Conservation (phyloP, 2,329 filamentous ascomycete genomes). For the Arachnopeziza araneosa region DNA sequence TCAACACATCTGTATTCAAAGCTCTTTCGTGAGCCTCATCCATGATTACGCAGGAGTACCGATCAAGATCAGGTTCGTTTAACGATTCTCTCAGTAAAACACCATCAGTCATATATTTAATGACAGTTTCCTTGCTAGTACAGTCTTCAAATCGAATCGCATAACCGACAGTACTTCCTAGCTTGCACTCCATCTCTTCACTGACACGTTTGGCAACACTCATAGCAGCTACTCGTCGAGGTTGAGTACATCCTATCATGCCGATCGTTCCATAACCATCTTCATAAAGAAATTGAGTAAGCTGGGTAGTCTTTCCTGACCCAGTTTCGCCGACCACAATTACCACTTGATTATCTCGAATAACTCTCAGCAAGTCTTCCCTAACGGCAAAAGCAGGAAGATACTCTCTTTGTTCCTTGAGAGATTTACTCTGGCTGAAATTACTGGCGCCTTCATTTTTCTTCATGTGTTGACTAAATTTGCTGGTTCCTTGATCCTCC, state of each 20-base stretch:
- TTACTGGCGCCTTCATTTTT: conserved; percentile 79
- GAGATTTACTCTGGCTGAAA: conserved; percentile 87
- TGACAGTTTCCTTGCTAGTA: conserved; percentile 88
- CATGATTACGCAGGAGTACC: conserved; percentile 99
- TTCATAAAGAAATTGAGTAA: conserved; percentile 94
- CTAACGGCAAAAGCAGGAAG: conserved; percentile 93
- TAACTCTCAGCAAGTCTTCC: conserved; percentile 85
- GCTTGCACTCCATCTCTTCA: conserved; percentile 93
- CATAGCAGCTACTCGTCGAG: conserved; percentile 95
- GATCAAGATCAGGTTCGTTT: conserved; percentile 86
- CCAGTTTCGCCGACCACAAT: conserved; percentile 97
- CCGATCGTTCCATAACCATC: conserved; percentile 85
- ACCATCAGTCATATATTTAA: conserved; percentile 99
- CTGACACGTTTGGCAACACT: conserved; percentile 97
- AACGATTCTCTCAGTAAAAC: conserved; percentile 89
- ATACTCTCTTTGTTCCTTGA: conserved; percentile 87
- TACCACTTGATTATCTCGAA: conserved; percentile 93
- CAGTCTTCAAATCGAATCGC: conserved; percentile 98
- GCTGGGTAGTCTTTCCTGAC: conserved; percentile 93
- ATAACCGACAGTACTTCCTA: conserved; percentile 87
- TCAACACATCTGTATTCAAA: conserved; percentile 92
- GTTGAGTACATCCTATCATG: conserved; percentile 95
- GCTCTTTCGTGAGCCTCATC: conserved; percentile 97
- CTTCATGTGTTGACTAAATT: conserved; percentile 88
- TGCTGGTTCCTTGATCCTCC: conserved; percentile 58